Conservation (phyloP, 768 basidiomycete genomes). For the Russula earlei region DNA sequence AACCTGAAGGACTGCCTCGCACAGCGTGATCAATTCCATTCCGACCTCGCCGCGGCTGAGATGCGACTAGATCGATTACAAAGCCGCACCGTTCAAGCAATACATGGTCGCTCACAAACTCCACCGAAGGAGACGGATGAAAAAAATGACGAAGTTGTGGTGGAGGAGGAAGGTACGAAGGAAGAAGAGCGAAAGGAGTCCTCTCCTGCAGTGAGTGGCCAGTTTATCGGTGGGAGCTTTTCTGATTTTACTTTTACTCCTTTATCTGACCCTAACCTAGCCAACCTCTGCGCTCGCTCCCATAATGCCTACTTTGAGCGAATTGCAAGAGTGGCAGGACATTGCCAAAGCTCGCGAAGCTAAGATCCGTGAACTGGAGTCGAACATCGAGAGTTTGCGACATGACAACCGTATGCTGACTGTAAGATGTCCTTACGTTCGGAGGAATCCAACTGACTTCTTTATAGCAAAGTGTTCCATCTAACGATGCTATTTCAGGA, state of each 20-base stretch:
- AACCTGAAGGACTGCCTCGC: slow-evolving; percentile 42
- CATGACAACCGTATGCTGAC: slow-evolving; percentile 21
- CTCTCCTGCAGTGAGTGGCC: slow-evolving; percentile 67
- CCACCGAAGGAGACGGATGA: slow-evolving; percentile 3
- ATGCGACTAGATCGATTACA: slow-evolving; percentile 51
- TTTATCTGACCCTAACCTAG: slow-evolving; percentile 42
- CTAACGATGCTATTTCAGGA: slow-evolving; percentile 7
- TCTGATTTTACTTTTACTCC: slow-evolving; percentile 29
- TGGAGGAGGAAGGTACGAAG: slow-evolving; percentile 22
- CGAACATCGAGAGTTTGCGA: slow-evolving; percentile 16
- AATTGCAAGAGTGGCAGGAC: slow-evolving; percentile 32
- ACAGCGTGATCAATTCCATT: slow-evolving; percentile 40
- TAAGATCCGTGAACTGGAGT: slow-evolving; percentile 23
- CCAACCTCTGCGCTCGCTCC: slow-evolving; percentile 27
- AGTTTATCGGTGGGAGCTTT: slow-evolving; percentile 55
- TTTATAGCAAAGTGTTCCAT: slow-evolving; percentile 12
- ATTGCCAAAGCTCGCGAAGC: slow-evolving; percentile 29
- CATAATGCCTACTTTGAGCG: slow-evolving; percentile 23
- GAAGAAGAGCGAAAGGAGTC: slow-evolving; percentile 46
- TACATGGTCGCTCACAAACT: slow-evolving; percentile 3
- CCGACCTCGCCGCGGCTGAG: slow-evolving; percentile 47
- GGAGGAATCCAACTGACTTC: neutral
- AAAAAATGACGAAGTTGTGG: slow-evolving; percentile 14
- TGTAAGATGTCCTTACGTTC: neutral
- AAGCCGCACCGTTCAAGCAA: slow-evolving; percentile 38